Conservation (phyloP, 2,329 filamentous ascomycete genomes). For the Stachybotrys chlorohalonatus region DNA sequence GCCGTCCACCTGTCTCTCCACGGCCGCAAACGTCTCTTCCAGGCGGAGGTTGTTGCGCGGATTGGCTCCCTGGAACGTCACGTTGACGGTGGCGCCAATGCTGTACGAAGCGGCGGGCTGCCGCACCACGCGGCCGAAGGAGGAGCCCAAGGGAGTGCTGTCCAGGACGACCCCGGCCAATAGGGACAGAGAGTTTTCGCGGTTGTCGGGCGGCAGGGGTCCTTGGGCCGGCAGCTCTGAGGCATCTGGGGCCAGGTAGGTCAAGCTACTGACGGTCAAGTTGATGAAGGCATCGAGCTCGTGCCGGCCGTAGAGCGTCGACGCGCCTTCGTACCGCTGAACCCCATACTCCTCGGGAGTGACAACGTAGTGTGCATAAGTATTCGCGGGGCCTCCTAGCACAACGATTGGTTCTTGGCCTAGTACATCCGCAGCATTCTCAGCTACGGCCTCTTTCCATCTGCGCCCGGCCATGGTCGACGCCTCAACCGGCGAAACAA, state of each 20-base stretch:
- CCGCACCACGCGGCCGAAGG: conserved; percentile 59
- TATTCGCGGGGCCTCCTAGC: conserved; percentile 82
- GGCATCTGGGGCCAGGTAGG: conserved; percentile 28
- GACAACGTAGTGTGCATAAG: conserved; percentile 74
- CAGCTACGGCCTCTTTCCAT: conserved; percentile 65
- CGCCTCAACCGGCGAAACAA: conserved; percentile 79
- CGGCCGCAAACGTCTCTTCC: conserved; percentile 66
- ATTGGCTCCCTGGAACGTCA: conserved; percentile 76
- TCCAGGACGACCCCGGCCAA: conserved; percentile 75
- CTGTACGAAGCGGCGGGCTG: conserved; percentile 46
- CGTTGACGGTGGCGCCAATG: conserved; percentile 53
- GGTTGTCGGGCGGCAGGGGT: conserved; percentile 68
- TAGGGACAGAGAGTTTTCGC: conserved; percentile 65
- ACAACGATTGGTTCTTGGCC: conserved; percentile 59
- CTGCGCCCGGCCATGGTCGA: conserved; percentile 87
- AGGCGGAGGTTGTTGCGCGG: conserved; percentile 79
- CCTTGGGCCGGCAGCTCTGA: conserved; percentile 37
- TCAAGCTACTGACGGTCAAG: conserved; percentile 56
- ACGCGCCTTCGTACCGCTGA: conserved; percentile 92
- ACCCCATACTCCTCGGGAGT: conserved; percentile 74
- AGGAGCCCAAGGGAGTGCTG: conserved; percentile 51
- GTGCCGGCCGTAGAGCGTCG: conserved; percentile 77
- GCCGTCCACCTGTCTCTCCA: conserved; percentile 51
- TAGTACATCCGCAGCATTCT: conserved; percentile 37
- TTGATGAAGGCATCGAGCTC: conserved; percentile 84